Evolutionary conservation across 208 protist species (phyloP), one percentile per base, ranked within the genome.

Genomic region (Herpetomonas muscarum): DNA sequence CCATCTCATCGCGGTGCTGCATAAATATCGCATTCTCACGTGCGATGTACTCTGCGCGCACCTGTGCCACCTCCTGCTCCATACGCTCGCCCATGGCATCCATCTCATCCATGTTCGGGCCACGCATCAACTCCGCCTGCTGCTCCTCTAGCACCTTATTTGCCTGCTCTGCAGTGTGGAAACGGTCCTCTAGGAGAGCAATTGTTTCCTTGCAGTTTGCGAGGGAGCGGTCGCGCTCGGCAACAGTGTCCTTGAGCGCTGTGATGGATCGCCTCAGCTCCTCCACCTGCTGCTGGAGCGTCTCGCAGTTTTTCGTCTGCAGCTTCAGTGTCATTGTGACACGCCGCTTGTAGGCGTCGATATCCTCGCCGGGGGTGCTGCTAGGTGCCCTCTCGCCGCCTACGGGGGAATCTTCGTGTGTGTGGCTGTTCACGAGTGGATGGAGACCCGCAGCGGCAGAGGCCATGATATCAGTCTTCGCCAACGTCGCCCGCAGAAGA

Each of bases 1-100:
- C 68, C 15, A 92, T 57, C 50, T 91, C 87, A 29, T 85, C 76
- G 28, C 65, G 66, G 66, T 92, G 81, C 44, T 86, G 76, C 7
- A 76, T 42, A 32, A 86, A 74, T 0, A 91, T 67, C 13, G 63
- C 55, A 21, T 56, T 64, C 48, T 90, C 84, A 0, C 79, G 74
- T 0, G 39, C 51, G 1, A 65, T 51, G 61, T 76, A 88, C 59
- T 88, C 81, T 2, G 60, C 63, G 1, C 70, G 72, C 31, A 83
- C 26, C 13, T 47, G 59, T 46, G 70, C 56, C 31, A 89, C 41
- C 22, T 74, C 75, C 29, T 69, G 45, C 34, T 92, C 81, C 12
- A 79, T 39, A n/a, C 68, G 55, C 4, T 76, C 75, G 46, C 81
- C 73, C 51, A 85, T 64, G 6, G 51, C 47, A 32, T 79, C 67